Conservation (phyloP, 352 stramenopile genomes). For the Thalassiosira mediterranea region DNA sequence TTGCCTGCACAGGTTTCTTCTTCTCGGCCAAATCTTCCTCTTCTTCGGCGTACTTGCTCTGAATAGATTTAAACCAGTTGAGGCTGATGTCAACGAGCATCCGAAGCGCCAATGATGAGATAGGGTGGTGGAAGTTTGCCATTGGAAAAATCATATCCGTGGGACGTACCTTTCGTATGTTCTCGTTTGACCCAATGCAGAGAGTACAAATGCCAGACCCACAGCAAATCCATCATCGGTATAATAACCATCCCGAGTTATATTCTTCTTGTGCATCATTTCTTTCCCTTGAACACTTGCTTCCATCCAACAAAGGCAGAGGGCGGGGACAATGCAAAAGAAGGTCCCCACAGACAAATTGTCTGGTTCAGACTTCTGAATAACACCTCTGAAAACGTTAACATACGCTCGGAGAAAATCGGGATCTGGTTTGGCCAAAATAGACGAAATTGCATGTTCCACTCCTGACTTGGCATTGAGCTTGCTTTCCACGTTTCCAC, state of each 20-base stretch:
- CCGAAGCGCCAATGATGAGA: no score
- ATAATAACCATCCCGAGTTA: slow-evolving; percentile 90
- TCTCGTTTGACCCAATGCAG: slow-evolving; percentile 55
- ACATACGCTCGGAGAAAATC: slow-evolving; percentile 90
- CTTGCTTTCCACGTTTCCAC: background rate
- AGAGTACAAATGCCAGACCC: slow-evolving; percentile 91
- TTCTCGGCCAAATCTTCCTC: slow-evolving; percentile 55
- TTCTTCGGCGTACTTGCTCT: slow-evolving; percentile 49
- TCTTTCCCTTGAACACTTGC: slow-evolving; percentile 85
- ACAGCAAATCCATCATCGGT: slow-evolving; percentile 95
- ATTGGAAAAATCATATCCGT: no score
- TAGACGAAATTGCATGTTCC: slow-evolving; percentile 21
- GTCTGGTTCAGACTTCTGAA: slow-evolving; percentile 56
- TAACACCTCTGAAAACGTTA: slow-evolving; percentile 81
- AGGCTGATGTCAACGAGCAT: no score
- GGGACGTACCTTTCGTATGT: slow-evolving; percentile 48
- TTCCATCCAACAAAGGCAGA: slow-evolving; percentile 69
- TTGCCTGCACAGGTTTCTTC: slow-evolving; percentile 32
- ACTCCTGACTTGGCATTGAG: slow-evolving; percentile 11
- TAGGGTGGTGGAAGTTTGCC: no score
- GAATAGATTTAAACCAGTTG: slow-evolving; percentile 60
- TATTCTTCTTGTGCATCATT: slow-evolving; percentile 94
- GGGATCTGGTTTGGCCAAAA: slow-evolving; percentile 76
- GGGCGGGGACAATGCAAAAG: slow-evolving; percentile 73
- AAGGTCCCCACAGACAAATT: slow-evolving; percentile 87